These are phyloP conservation scores for Coemansia sp. DNA, from an alignment of 192 early-diverging fungal genomes.

Conservation along the genomic window DNA sequence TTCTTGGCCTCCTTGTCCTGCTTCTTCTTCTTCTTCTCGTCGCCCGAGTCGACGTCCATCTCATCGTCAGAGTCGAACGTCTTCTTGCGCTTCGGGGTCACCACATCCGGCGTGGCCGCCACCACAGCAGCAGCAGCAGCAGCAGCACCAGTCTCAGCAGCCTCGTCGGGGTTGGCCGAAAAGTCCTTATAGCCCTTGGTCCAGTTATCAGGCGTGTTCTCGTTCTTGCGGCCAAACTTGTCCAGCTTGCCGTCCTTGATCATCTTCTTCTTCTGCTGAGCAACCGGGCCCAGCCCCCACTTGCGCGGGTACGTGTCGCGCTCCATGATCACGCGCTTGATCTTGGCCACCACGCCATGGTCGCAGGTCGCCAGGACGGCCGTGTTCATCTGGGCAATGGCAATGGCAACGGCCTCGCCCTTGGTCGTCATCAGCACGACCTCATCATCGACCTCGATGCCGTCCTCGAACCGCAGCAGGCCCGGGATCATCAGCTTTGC, in stretches of 20 bases:
- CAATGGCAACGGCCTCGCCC: slow-evolving; percentile 98
- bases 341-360: slow-evolving; percentile 97
- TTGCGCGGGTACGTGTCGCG: slow-evolving; percentile 97
- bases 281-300: slow-evolving; percentile 96
- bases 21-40: slow-evolving; percentile 29
- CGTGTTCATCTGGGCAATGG: slow-evolving; percentile 95
- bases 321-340: slow-evolving; percentile 99
- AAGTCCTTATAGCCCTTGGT: slow-evolving; percentile 72
- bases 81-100: slow-evolving; percentile 20
- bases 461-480: slow-evolving; percentile 90
- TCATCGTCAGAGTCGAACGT: slow-evolving; percentile 28
- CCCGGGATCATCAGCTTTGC: slow-evolving; percentile 99
- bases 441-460: slow-evolving; percentile 94
- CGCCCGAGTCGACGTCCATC: slow-evolving; percentile 21
- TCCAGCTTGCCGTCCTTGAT: slow-evolving; percentile 98
- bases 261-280: slow-evolving; percentile 95
- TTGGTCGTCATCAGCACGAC: slow-evolving; percentile 99
- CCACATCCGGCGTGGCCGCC: background rate
- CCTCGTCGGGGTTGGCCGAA: slow-evolving; percentile 7
- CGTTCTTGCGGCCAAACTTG: slow-evolving; percentile 90
- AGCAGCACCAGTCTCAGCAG: background rate
- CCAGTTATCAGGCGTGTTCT: slow-evolving; percentile 80
- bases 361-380: slow-evolving; percentile 95
- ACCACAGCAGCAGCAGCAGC: background rate
- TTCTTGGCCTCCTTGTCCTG: slow-evolving; percentile 23